These are phyloP conservation scores for Bimuria novae-zelandiae DNA, from an alignment of 2,329 filamentous ascomycete species.

Conservation along the genomic window DNA sequence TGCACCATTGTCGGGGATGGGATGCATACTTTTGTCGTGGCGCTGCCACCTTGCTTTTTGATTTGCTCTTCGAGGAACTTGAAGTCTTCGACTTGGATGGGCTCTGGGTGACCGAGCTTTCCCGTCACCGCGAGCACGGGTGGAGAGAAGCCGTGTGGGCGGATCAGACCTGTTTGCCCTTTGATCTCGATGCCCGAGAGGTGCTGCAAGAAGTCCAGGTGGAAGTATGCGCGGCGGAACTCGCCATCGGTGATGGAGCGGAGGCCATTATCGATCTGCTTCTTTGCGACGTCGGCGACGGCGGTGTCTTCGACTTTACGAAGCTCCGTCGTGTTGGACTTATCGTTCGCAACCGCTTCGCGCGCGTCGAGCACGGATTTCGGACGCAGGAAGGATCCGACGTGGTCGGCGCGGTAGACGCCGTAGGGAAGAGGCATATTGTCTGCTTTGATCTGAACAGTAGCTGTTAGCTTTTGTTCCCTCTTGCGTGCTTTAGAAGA, in stretches of 20 bases:
- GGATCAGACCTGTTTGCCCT: constrained; percentile 53
- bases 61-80: constrained; percentile 58
- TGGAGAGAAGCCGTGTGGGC: constrained; percentile 55
- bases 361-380: constrained; percentile 56
- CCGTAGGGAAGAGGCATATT: constrained; percentile 46
- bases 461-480: not conserved
- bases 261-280: constrained; percentile 56
- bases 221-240: constrained; percentile 62
- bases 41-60: constrained; percentile 42
- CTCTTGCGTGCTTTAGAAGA: not conserved
- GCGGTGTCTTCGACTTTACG: constrained; percentile 58
- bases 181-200: constrained; percentile 59
- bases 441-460: constrained; percentile 2
- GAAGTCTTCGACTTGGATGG: constrained; percentile 63
- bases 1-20: constrained; percentile 65
- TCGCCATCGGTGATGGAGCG: constrained; percentile 61
- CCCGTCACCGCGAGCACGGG: constrained; percentile 59
- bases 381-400: constrained; percentile 61
- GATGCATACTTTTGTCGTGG: constrained; percentile 61
- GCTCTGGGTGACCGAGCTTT: constrained; percentile 57
- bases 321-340: constrained; percentile 51
- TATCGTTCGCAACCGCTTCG: constrained; percentile 52
- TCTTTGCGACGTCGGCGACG: constrained; percentile 54
- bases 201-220: constrained; percentile 63
- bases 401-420: constrained; percentile 57